Percentiles rank a stretch among this genome's conserved stretches.
Conservation (phyloP, 306 rosid species). For the Betula pendula region DNA sequence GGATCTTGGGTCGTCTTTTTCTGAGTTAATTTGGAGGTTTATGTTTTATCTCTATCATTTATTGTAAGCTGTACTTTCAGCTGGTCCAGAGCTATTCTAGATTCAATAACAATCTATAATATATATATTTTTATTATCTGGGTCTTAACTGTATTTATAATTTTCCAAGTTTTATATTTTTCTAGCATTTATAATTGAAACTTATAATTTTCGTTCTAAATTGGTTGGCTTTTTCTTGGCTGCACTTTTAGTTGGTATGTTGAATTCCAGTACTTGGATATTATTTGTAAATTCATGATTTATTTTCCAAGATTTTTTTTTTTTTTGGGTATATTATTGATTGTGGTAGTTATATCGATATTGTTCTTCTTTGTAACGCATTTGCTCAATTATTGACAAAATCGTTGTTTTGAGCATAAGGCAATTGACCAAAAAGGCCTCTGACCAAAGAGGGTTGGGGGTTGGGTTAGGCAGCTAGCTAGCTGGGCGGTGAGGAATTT, state of each 20-base stretch:
- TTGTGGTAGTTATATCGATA: neutral
- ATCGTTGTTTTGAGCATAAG: conserved; percentile 7
- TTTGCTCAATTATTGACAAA: neutral
- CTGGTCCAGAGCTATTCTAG: neutral
- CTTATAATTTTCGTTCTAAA: neutral
- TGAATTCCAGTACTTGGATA: neutral
- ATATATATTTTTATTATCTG: neutral
- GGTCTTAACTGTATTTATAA: neutral
- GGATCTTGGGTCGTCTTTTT: neutral
- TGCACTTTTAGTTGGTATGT: neutral
- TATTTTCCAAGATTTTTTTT: neutral
- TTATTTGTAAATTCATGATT: neutral
- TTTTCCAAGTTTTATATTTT: neutral
- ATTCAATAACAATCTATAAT: neutral
- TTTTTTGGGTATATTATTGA: no score
- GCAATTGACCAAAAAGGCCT: conserved; percentile 28
- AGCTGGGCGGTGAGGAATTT: conserved; percentile 26
- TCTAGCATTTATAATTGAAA: neutral
- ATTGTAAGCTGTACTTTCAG: neutral
- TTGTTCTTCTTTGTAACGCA: neutral
- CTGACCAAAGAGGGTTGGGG: conserved; percentile 35
- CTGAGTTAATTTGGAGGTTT: neutral
- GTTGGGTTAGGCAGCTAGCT: conserved; percentile 45
- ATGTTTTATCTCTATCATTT: neutral
- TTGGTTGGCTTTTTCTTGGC: neutral